phyloP scores from a whole-genome alignment of 1,284 basidiomycete species.

The Melampsora occidentalis region DNA sequence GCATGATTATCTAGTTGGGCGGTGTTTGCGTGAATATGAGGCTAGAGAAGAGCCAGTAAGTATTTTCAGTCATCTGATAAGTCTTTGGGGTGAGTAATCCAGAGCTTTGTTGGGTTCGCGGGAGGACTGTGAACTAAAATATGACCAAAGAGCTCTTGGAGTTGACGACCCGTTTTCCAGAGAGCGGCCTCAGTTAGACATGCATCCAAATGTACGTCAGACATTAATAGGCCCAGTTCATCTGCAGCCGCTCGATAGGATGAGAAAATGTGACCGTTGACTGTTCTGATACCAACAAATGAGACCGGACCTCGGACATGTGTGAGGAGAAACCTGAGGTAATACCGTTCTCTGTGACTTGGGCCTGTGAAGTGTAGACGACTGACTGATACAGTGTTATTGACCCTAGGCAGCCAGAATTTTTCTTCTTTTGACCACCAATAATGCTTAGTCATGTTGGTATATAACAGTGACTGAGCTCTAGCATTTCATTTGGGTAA shows the following conservation, averaged over 20 bases:
- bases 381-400: neutral
- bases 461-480: neutral
- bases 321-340: neutral
- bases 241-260: neutral
- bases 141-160: neutral
- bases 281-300: neutral
- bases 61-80: neutral
- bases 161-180: too few relatives aligned
- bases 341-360: constrained; percentile 3
- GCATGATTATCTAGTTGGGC: too few relatives aligned
- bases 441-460: too few relatives aligned
- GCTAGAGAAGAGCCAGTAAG: too few relatives aligned
- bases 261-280: neutral
- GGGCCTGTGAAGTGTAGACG: neutral
- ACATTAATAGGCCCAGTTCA: neutral
- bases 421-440: too few relatives aligned
- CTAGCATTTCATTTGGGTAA: neutral
- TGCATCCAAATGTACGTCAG: neutral
- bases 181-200: neutral
- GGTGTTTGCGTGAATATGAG: too few relatives aligned
- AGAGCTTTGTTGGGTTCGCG: neutral
- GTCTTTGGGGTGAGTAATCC: neutral
- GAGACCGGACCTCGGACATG: neutral
- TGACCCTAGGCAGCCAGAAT: neutral
- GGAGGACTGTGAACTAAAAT: constrained; percentile 8